Conservation (phyloP, 2,329 filamentous ascomycete species). For the Scytalidium lignicola region DNA sequence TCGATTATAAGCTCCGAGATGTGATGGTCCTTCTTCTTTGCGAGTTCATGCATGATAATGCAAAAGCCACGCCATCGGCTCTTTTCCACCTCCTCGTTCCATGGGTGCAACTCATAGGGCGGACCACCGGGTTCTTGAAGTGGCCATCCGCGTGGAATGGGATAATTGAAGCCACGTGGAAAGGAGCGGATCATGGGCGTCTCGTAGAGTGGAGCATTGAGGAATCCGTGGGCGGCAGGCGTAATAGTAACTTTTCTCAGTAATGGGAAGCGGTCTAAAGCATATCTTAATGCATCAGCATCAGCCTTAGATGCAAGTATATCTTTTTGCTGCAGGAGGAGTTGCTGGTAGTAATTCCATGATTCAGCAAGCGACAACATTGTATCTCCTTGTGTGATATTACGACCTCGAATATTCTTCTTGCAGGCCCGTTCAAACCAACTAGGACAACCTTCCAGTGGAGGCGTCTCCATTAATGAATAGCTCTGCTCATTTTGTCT, state of each 20-base stretch:
- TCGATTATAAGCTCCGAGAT: constrained; percentile 33
- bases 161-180: constrained; percentile 34
- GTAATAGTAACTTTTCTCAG: constrained; percentile 35
- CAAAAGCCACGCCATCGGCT: constrained; percentile 29
- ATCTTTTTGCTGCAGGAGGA: constrained; percentile 29
- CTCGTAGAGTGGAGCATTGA: constrained; percentile 32
- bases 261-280: constrained; percentile 29
- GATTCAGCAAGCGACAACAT: constrained; percentile 18
- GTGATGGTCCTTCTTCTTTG: constrained; percentile 14
- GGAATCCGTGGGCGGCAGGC: constrained; percentile 32
- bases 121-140: neutral
- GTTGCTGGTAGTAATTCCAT: constrained; percentile 27
- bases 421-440: neutral
- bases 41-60: constrained; percentile 22
- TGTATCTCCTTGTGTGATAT: neutral
- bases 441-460: neutral
- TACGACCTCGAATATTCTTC: neutral
- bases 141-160: constrained; percentile 30
- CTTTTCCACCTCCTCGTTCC: constrained; percentile 13
- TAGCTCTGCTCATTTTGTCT: neutral
- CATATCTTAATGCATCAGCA: constrained; percentile 27
- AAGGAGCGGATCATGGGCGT: constrained; percentile 38
- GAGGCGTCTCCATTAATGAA: neutral
- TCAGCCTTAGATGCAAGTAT: constrained; percentile 26
- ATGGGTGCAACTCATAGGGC: neutral